These are phyloP conservation scores for Linum tenue DNA, from an alignment of 345 rosid genomes.

Conservation along the genomic window DNA sequence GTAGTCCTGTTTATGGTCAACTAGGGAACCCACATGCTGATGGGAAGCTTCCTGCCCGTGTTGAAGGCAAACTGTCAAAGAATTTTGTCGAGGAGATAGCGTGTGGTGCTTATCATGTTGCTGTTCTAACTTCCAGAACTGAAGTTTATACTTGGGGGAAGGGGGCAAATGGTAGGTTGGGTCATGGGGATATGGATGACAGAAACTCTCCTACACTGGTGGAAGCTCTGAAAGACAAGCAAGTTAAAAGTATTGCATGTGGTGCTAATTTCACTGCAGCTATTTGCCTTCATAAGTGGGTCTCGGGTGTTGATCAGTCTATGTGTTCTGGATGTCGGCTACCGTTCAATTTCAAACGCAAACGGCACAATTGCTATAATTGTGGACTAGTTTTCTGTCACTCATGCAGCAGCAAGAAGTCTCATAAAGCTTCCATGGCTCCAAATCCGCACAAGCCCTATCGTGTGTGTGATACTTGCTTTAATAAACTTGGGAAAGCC, in stretches of 20 bases:
- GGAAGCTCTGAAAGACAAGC: slow-evolving; percentile 49
- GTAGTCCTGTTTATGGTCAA: slow-evolving; percentile 37
- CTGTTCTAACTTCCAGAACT: slow-evolving; percentile 43
- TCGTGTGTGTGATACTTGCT: slow-evolving; percentile 61
- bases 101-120: slow-evolving; percentile 55
- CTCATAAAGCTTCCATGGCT: slow-evolving; percentile 60
- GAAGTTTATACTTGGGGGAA: slow-evolving; percentile 66
- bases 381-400: slow-evolving; percentile 56
- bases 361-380: slow-evolving; percentile 64
- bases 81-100: slow-evolving; percentile 44
- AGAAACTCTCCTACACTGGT: slow-evolving; percentile 41
- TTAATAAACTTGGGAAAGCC: slow-evolving; percentile 35
- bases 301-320: slow-evolving; percentile 36
- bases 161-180: slow-evolving; percentile 55
- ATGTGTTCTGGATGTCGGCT: slow-evolving; percentile 41
- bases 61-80: slow-evolving; percentile 36
- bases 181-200: slow-evolving; percentile 45
- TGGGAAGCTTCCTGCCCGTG: slow-evolving; percentile 35
- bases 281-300: slow-evolving; percentile 49
- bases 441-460: slow-evolving; percentile 45
- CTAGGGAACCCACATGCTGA: slow-evolving; percentile 32
- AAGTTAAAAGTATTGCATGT: slow-evolving; percentile 44
- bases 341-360: slow-evolving; percentile 48
- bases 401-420: slow-evolving; percentile 46
- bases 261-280: slow-evolving; percentile 51